Conservation (phyloP, 2,329 filamentous ascomycete species). For the Monilinia fructicola region DNA sequence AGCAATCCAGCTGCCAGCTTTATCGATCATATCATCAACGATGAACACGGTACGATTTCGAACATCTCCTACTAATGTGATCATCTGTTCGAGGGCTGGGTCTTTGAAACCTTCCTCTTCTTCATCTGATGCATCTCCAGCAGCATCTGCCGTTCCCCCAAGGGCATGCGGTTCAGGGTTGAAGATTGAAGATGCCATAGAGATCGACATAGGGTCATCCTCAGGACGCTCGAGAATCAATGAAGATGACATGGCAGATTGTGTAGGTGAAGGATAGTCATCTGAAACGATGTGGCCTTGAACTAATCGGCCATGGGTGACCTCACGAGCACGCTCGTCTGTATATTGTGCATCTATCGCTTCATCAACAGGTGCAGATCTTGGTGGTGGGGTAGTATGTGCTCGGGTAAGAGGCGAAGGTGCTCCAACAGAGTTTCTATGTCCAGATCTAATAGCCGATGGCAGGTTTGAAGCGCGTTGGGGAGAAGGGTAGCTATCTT, state of each 20-base stretch:
- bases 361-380: slow-evolving; percentile 36
- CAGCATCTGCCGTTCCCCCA: slow-evolving; percentile 81
- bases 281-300: slow-evolving; percentile 96
- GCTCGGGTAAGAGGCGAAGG: slow-evolving; percentile 33
- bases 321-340: slow-evolving; percentile 80
- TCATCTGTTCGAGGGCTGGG: slow-evolving; percentile 84
- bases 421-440: slow-evolving; percentile 23
- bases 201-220: slow-evolving; percentile 72
- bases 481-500: slow-evolving; percentile 34
- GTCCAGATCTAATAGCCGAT: slow-evolving; percentile 32
- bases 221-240: slow-evolving; percentile 53
- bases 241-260: slow-evolving; percentile 65
- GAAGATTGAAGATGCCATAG: slow-evolving; percentile 78
- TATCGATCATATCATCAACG: slow-evolving; percentile 99
- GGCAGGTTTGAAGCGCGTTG: slow-evolving; percentile 29
- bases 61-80: slow-evolving; percentile 96
- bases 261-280: slow-evolving; percentile 77
- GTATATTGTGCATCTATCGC: slow-evolving; percentile 37
- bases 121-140: slow-evolving; percentile 78
- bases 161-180: slow-evolving; percentile 66
- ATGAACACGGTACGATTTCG: slow-evolving; percentile 86
- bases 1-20: slow-evolving; percentile 93
- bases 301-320: slow-evolving; percentile 85
- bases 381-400: slow-evolving; percentile 27
- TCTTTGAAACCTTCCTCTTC: slow-evolving; percentile 88